Percentiles rank a stretch among this genome's conserved stretches.
Conservation (phyloP, 208 protist genomes). For the Angomonas desouzai region DNA sequence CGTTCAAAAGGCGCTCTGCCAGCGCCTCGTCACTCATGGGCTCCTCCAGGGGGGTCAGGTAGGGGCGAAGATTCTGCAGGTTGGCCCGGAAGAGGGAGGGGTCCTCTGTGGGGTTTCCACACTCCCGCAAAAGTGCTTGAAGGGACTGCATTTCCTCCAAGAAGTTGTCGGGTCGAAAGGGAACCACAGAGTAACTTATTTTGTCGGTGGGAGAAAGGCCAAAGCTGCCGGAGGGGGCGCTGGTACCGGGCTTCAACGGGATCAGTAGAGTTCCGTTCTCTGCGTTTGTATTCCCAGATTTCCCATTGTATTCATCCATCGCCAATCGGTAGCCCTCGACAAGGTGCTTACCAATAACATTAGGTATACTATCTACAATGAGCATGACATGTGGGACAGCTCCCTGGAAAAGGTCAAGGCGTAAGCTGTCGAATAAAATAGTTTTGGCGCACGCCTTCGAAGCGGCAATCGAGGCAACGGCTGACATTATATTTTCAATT, state of each 20-base stretch:
- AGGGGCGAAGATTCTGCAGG: slow-evolving; percentile 15
- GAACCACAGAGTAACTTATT: slow-evolving; percentile 67
- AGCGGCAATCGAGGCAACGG: slow-evolving; percentile 40
- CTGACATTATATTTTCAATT: neutral
- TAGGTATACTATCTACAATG: slow-evolving; percentile 63
- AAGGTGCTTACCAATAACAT: slow-evolving; percentile 61
- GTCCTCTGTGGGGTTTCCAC: neutral
- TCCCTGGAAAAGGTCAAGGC: slow-evolving; percentile 55
- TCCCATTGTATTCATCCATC: slow-evolving; percentile 46
- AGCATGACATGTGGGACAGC: slow-evolving; percentile 77
- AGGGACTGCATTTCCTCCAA: slow-evolving; percentile 36
- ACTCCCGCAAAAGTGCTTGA: slow-evolving; percentile 7
- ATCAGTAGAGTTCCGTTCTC: slow-evolving; percentile 32
- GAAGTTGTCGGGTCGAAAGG: slow-evolving; percentile 54
- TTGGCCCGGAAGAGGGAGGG: slow-evolving; percentile 13
- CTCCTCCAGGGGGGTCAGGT: neutral
- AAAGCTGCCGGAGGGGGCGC: slow-evolving; percentile 38
- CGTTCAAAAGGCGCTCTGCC: slow-evolving; percentile 28
- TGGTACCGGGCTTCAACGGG: slow-evolving; percentile 21
- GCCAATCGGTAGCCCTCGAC: slow-evolving; percentile 75
- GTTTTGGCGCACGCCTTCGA: slow-evolving; percentile 58
- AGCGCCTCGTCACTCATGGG: slow-evolving; percentile 9
- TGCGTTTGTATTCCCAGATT: slow-evolving; percentile 2
- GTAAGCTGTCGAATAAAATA: slow-evolving; percentile 72
- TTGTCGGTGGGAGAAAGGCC: slow-evolving; percentile 19